Base-by-base conservation (phyloP, 129 eudicot species). In the Heracleum sosnowskyi region DNA sequence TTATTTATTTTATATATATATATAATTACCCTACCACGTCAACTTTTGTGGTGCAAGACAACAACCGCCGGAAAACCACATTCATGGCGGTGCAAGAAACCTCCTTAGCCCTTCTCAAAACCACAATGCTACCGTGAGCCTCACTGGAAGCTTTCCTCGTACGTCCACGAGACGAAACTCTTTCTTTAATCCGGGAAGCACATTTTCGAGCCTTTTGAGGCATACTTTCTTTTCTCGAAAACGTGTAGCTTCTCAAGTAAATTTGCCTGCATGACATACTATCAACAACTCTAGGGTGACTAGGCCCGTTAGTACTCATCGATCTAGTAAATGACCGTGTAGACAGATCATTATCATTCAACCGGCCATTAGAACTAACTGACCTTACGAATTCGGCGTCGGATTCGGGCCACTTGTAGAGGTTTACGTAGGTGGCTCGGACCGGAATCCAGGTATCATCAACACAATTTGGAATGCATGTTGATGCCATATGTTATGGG, bases 361-460 rank as follows among this genome's bases (percentile, higher is more conserved):
- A 10, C 31, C 76, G 80, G 55, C 90, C 81, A 75, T 71, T 80
- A n/a, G 69, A 76, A 78, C 97, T 91, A 15, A 89, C 84, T 0
- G 98, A 93, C 33, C 96, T 80, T 22, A 93, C 89, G 66, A 93
- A 93, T 73, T 85, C 91, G 7, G 87, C 92, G 74, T 93, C 98
- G 1, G 98, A 91, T 76, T 93, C 98, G 3, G 98, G 97, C 96
- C 98, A 91, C 79, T 90, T 93, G 91, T 91, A 87, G 41, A 93
- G 91, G 87, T 91, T 93, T 0, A 86, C 85, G 41, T 93, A 93
- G 29, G 96, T 93, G 51, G 93, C 96, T 18, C 98, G 77, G 8
- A 89, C 92, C 9, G 97, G 97, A 22, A 82, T 82, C 0, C 88
- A 82, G 63, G 88, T 74, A 35, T 92, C 96, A 16, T 88, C 79